Evolutionary conservation across 352 stramenopile species (phyloP), one percentile per base, ranked within the genome.

Genomic region (Globisporangium uncinulatum): DNA sequence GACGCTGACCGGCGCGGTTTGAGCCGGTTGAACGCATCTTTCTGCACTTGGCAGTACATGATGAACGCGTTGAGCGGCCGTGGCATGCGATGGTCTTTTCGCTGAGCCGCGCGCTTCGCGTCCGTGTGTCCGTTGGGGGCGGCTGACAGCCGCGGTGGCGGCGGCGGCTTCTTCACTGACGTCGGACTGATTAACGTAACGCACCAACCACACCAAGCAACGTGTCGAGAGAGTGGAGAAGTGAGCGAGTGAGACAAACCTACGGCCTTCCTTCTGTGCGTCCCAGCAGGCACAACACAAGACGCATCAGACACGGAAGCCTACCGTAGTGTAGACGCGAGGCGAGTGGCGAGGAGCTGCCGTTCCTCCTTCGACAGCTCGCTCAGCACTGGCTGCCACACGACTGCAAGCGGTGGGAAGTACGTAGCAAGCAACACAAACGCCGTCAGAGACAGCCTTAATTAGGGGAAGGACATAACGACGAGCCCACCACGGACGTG

Each of bases 1-100:
- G 79, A 73, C 14, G 82, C 82, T 32, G 82, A 92, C 4, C 77
- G 77, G 0, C 73, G 66, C 8, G 62, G 52, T 51, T 81, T 81
- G n/a, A 69, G 72, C 17, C 77, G 79, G 21, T 63, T 65, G 21
- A 89, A 67, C 31, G 70, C 57, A 17, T 89, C 79, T 41, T 88
- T 87, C 44, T 92, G 82, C 46, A 90, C 69, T 64, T 92, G 82
- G 44, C 82, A 92, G 57, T 77, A 92, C 66, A 92, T 79, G 54
- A 92, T 89, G 58, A 92, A 92, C 41, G 82, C 77, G 41, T 92
- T 92, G 67, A 92, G 85, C 34, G 82, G 70, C 14, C 82, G 79
- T 13, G 75, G 79, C 58, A 64, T 62, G 32, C 83, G 83, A 14
- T 69, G 29, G 13, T 65, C 56, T 20, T 51, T 73, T 66, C 63